phyloP scores from a whole-genome alignment of 306 rosid species.

The Cyamopsis tetragonoloba region DNA sequence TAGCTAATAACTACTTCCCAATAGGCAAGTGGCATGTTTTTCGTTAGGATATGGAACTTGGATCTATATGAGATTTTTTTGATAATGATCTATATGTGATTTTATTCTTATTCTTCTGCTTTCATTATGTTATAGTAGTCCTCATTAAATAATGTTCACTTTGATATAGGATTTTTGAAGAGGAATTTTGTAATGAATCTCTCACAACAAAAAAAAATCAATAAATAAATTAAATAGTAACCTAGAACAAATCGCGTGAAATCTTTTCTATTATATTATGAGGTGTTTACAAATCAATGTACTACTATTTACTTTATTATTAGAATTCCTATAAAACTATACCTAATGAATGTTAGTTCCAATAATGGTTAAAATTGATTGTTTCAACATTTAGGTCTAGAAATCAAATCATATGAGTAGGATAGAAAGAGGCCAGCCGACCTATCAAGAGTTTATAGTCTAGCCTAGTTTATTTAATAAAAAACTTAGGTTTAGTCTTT shows the following conservation, averaged over 20 bases:
- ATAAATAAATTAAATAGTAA: not conserved
- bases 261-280: not conserved
- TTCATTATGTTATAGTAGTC: not conserved
- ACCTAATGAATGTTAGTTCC: no score
- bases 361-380: no score
- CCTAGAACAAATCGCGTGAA: not conserved
- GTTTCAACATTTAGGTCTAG: no score
- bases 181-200: not conserved
- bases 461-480: no score
- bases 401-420: no score
- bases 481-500: no score
- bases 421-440: no score
- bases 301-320: not conserved
- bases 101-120: constrained; percentile 29
- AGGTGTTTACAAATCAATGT: not conserved
- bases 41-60: not conserved
- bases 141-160: not conserved
- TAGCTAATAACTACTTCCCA: no score
- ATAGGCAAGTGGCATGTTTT: constrained; percentile 25
- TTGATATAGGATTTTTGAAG: not conserved
- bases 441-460: no score
- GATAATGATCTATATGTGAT: constrained; percentile 25
- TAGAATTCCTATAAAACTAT: no score
- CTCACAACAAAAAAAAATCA: not conserved
- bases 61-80: constrained; percentile 29